These are phyloP conservation scores for Turritis glabra DNA, from an alignment of 345 rosid genomes.

Conservation along the genomic window DNA sequence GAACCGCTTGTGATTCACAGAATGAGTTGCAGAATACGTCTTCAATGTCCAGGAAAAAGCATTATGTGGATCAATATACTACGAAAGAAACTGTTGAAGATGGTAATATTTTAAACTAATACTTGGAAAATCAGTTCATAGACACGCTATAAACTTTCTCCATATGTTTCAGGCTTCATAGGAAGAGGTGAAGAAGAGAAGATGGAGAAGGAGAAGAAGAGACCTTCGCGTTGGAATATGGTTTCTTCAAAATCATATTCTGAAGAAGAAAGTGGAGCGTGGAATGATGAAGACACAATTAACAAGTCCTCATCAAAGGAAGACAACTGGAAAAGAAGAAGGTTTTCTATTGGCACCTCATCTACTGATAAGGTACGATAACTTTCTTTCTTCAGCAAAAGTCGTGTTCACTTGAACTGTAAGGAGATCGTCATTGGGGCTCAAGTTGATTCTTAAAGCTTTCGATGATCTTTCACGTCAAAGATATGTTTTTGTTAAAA, in stretches of 20 bases:
- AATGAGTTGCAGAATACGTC: conserved; percentile 45
- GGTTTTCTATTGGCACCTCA: conserved; percentile 41
- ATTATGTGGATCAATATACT: conserved; percentile 36
- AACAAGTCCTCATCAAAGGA: conserved; percentile 43
- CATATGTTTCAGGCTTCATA: conserved; percentile 35
- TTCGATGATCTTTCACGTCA: background rate
- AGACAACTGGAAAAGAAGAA: conserved; percentile 56
- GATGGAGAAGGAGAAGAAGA: conserved; percentile 38
- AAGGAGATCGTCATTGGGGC: background rate
- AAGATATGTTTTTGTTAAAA: conserved; percentile 2
- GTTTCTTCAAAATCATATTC: conserved; percentile 38
- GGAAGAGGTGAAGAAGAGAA: conserved; percentile 35
- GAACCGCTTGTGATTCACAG: conserved; percentile 30
- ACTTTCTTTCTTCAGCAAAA: background rate
- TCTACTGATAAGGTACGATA: conserved; percentile 53
- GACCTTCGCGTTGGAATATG: conserved; percentile 48
- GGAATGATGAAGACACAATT: conserved; percentile 35
- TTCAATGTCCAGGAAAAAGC: conserved; percentile 48
- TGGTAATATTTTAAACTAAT: conserved; percentile 38
- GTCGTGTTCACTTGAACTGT: background rate
- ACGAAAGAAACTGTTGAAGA: conserved; percentile 45
- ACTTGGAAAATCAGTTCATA: background rate
- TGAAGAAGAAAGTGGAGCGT: conserved; percentile 48
- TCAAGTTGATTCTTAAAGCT: background rate
- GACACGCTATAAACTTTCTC: conserved; percentile 6